Evolutionary conservation across 116 monocot genomes (phyloP).

Genomic region (Zostera marina): DNA sequence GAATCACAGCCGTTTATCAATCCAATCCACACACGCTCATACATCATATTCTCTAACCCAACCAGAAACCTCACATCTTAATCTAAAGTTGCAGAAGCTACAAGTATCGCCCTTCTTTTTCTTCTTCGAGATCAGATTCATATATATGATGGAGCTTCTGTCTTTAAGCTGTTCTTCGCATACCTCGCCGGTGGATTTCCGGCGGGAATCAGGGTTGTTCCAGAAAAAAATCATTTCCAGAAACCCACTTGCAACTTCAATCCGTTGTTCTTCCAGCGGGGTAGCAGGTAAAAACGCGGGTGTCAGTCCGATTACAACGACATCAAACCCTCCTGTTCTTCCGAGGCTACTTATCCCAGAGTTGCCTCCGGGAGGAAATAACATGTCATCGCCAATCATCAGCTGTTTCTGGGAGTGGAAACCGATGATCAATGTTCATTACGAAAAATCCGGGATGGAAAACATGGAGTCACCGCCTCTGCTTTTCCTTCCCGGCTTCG

Average conservation of each 20-base stretch:
- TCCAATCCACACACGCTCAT: too few species aligned
- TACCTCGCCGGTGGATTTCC: not conserved
- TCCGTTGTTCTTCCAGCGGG: constrained; percentile 1
- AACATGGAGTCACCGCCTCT: constrained; percentile 52
- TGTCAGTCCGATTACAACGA: not conserved
- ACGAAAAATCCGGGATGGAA: constrained; percentile 61
- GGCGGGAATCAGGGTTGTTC: not conserved
- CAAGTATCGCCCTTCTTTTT: too few species aligned
- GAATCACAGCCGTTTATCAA: too few species aligned
- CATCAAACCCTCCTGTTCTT: not conserved
- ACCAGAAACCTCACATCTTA: too few species aligned
- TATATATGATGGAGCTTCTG: constrained; percentile 3
- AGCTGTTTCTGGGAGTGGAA: constrained; percentile 83
- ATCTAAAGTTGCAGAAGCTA: too few species aligned
- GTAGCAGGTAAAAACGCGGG: not conserved
- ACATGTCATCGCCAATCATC: constrained; percentile 30
- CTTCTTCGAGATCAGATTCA: too few species aligned
- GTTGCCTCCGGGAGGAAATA: constrained; percentile 9
- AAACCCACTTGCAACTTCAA: not conserved
- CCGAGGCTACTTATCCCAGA: constrained; percentile 1
- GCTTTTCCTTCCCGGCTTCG: constrained; percentile 89
- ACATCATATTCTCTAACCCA: too few species aligned
- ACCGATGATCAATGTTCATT: constrained; percentile 72
- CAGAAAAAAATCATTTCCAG: not conserved
- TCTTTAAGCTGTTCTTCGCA: constrained; percentile 4